Evolutionary conservation across 1,139 yeast species (phyloP).

Genomic region (Oligophagozyma castellii): DNA sequence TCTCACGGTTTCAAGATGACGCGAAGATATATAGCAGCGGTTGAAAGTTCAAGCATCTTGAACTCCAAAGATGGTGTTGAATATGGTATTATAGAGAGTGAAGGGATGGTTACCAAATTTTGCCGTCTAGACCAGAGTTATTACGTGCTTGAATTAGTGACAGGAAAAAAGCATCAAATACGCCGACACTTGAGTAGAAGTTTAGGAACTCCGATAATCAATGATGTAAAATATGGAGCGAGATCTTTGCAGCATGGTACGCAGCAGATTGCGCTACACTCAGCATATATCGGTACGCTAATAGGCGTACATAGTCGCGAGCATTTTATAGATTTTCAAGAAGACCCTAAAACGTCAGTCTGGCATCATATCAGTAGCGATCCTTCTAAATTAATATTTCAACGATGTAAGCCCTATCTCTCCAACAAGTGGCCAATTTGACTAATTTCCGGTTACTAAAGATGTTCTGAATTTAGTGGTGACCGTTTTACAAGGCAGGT

Average conservation of each 20-base stretch:
- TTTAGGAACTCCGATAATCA: conserved; percentile 18
- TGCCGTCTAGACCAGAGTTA: conserved; percentile 14
- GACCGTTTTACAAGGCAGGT: no score
- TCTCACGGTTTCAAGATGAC: conserved; percentile 22
- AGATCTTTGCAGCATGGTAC: conserved; percentile 8
- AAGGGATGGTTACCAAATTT: conserved; percentile 11
- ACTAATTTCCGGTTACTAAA: no score
- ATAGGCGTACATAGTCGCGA: conserved; percentile 12
- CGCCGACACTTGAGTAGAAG: conserved; percentile 24
- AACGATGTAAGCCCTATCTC: no score
- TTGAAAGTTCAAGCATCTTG: conserved; percentile 3
- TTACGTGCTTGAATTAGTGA: conserved; percentile 25
- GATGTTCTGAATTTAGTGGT: no score
- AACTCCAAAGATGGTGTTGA: no score
- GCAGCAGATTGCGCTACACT: conserved; percentile 23
- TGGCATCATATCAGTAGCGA: no score
- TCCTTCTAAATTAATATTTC: no score
- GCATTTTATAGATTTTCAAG: conserved; percentile 15
- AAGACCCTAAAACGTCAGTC: no score
- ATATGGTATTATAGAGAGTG: conserved; percentile 3
- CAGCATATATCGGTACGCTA: conserved; percentile 17
- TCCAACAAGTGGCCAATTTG: no score
- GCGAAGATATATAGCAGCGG: conserved; percentile 20
- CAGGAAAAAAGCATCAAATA: conserved; percentile 36
- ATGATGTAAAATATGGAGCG: conserved; percentile 21